Base-by-base conservation (phyloP, 305 asterid species). In the Solanum hybrid region DNA sequence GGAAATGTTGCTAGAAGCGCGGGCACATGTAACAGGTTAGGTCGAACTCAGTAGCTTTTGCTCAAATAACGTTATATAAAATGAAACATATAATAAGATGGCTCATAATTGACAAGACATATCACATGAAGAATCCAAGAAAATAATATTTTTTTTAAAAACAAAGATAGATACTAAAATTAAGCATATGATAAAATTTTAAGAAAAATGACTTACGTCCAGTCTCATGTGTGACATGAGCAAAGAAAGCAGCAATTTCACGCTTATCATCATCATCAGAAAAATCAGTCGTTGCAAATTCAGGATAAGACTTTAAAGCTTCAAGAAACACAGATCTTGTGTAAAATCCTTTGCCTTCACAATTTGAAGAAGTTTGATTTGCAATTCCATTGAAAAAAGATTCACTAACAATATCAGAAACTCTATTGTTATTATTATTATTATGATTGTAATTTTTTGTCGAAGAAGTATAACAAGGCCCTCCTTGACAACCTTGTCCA, bases 181-280 rank as follows among this genome's bases (percentile, higher is more conserved):
- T 77, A 77, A 38, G 65, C 37, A 27, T 0, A 17, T 4, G 37
- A 27, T 20, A 41, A 51, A 51, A 51, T 20, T n/a, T 82, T 2
- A 82, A 9, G 73, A 2, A 68, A 73, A 88, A 38, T 22, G 33
- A 77, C 90, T 88, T 3, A 88, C 90, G 31, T 45, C 86, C 90
- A 77, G 86, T 75, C 32, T 88, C 90, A 77, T 75, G 85, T 5
- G 85, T 29, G 36, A 88, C 26, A 22, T 88, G 90, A 51, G 90
- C 90, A 32, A 88, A 88, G 84, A 88, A 77, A 75, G 90, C 90
- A 24, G 90, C 90, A 75, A 88, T 88, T 27, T 88, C 90, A 0
- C 90, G 86, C 27, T 88, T 88, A 77, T 76, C 29, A 75, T 88
- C 87, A 45, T 88, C 90, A 45, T 77, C 86, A 39, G 77, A 29